Base-by-base conservation (phyloP, 805 yeast species). In the Candida parachauliodes region DNA sequence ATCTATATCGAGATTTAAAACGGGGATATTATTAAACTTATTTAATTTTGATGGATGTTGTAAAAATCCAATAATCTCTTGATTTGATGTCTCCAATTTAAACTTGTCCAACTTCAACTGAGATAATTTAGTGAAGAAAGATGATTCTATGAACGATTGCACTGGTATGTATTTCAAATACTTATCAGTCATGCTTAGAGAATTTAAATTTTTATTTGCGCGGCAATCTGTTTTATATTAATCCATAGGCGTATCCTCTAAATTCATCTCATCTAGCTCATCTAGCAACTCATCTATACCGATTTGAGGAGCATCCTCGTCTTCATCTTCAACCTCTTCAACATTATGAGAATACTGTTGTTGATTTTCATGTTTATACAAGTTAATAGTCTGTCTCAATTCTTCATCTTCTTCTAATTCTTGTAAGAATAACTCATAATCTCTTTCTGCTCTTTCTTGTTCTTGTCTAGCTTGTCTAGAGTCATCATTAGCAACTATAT, bases 381-480 rank as follows among this genome's bases (percentile, higher is more conserved):
- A 55, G 58, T 93, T 91, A 61, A 93, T 79, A 32, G 88, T 79
- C 52, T 83, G 88, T 71, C 98, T 84, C 59, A 93, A 76, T 59
- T 93, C 98, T 39, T 81, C 81, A 65, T 93, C 98, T 65, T 93
- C 98, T 70, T 93, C 98, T 59, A 93, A 78, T 62, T 93, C 96
- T 68, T 88, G 97, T 67, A 93, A 77, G 86, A 93, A 93, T 49
- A 83, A 57, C 68, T 91, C 98, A 68, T 88, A 93, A 65, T 91
- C 98, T 62, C 79, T 81, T 65, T 91, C 97, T 4, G 95, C 96
- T 52, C 85, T 76, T 60, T 88, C 98, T 52, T 79, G 80, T 46
- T 88, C 96, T 62, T 85, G 93, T 69, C 77, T 83, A 39, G 87
- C 89, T 46, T 78, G 83, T 66, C 88, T 83, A 12, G 72, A 62